Percentiles rank a stretch among this genome's conserved stretches.
Evolutionary conservation across 2,329 filamentous ascomycete species (phyloP).

Genomic region (Nectriaceae sp.): DNA sequence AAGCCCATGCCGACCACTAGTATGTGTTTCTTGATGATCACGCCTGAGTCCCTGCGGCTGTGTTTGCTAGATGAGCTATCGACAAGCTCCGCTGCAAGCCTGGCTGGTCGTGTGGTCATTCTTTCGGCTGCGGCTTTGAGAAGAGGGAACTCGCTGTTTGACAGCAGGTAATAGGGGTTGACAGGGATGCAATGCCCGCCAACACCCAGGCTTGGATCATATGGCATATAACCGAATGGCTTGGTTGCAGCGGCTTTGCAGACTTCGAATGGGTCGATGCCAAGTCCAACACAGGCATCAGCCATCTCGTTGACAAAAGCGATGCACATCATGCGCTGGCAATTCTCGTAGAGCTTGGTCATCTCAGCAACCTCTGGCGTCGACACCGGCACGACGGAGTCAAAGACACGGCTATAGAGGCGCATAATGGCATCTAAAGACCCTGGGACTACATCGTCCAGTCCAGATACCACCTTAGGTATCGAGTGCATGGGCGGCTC

Average conservation of each 20-base stretch:
- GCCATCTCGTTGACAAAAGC: slow-evolving; percentile 58
- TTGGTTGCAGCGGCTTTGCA: slow-evolving; percentile 49
- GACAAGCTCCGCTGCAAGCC: slow-evolving; percentile 27
- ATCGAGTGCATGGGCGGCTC: slow-evolving; percentile 43
- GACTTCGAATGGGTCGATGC: slow-evolving; percentile 52
- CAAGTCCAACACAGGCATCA: slow-evolving; percentile 46
- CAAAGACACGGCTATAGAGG: slow-evolving; percentile 48
- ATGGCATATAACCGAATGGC: slow-evolving; percentile 53
- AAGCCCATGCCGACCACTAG: slow-evolving; percentile 50
- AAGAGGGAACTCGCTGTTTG: slow-evolving; percentile 47
- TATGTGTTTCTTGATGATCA: slow-evolving; percentile 27
- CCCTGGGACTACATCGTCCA: slow-evolving; percentile 46
- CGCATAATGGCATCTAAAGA: slow-evolving; percentile 44
- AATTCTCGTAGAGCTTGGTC: slow-evolving; percentile 59
- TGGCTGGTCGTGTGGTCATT: slow-evolving; percentile 43
- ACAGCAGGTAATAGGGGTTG: slow-evolving; percentile 54
- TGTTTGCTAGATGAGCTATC: slow-evolving; percentile 31
- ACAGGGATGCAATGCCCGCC: slow-evolving; percentile 55
- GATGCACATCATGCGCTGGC: slow-evolving; percentile 55
- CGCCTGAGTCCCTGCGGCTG: slow-evolving; percentile 9
- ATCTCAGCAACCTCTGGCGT: slow-evolving; percentile 56
- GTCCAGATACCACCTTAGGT: slow-evolving; percentile 54
- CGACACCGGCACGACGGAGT: slow-evolving; percentile 47
- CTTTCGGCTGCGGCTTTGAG: slow-evolving; percentile 41
- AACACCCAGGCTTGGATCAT: slow-evolving; percentile 48